phyloP scores from a whole-genome alignment of 257 asterid species.

The Scutellaria galericulata region DNA sequence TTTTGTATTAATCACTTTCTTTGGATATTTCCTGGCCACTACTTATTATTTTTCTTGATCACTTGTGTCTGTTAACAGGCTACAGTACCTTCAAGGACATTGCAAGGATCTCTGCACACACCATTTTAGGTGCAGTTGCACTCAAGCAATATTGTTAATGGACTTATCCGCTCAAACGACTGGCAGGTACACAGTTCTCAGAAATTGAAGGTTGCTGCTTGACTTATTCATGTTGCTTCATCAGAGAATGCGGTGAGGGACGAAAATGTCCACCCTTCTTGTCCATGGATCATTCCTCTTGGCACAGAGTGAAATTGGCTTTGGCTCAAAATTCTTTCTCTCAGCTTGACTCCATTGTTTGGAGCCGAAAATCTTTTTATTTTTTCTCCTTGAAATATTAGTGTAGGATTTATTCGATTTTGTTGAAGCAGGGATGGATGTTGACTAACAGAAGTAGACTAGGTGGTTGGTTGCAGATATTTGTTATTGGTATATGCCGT shows the following conservation, averaged over 20 bases:
- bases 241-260: conserved; percentile 40
- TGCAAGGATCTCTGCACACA: conserved; percentile 62
- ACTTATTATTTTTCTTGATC: neutral
- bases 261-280: conserved; percentile 33
- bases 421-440: neutral
- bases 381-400: neutral
- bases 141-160: conserved; percentile 34
- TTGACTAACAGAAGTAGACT: conserved; percentile 34
- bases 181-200: conserved; percentile 18
- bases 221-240: conserved; percentile 44
- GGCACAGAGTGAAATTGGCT: conserved; percentile 17
- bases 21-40: neutral
- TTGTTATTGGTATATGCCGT: conserved; percentile 11
- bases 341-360: neutral
- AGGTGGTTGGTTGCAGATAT: conserved; percentile 17
- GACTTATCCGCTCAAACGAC: neutral
- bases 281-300: conserved; percentile 26
- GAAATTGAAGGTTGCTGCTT: conserved; percentile 36
- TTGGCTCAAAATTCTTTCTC: conserved; percentile 15
- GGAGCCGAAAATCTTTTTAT: no score
- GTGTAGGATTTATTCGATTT: conserved; percentile 32
- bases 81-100: conserved; percentile 64
- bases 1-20: neutral
- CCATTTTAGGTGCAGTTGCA: conserved; percentile 63
- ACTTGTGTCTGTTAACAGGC: conserved; percentile 45